Base-by-base conservation (phyloP, 495 filamentous ascomycete genomes). In the Geoglossum glabrum region DNA sequence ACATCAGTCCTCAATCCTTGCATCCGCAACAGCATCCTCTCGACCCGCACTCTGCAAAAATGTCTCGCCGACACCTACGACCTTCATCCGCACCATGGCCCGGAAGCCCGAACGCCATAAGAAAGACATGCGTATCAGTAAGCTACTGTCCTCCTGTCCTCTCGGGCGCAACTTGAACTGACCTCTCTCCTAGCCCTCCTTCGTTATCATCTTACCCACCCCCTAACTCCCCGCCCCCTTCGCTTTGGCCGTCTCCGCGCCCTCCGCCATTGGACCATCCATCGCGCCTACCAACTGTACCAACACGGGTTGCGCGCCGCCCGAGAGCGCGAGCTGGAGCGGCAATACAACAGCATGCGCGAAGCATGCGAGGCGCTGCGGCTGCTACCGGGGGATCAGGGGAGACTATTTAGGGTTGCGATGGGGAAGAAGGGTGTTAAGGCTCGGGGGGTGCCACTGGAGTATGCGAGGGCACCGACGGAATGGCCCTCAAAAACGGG, bases 221-320 rank as follows among this genome's bases (percentile, higher is more conserved):
- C 79, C 36, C 68, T 74, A 49, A 82, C 78, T 26, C 86, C 86
- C 0, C 81, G 86, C 1, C 88, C 90, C 1, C 78, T 96, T 61
- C 80, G 86, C 60, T 84, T 95, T 76, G 86, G 80, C 27, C 87
- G 90, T 61, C 85, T 84, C 72, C 84, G 92, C 57, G 78, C 79
- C 72, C 83, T 97, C 62, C 85, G 92, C 26, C 92, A 99, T 74
- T 99, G 93, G 92, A 95, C 92, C 55, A 97, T 99, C 74, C 90
- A 97, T 73, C 88, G 92, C 62, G 92, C 90, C 23, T 96, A 87
- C 84, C 73, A 84, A 59, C 69, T 94, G 46, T 80, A 80, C 71
- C 79, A 79, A 63, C 73, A 78, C 56, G 72, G 82, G 63, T 74
- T 79, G 68, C 80, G 80, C 52, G 72, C 73, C 36, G 68, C 67